A percentile compares a stretch with the other conserved stretches of the same genome.
These are phyloP conservation scores for Nepenthes mirabilis DNA, from an alignment of 148 eudicot genomes.

Conservation along the genomic window DNA sequence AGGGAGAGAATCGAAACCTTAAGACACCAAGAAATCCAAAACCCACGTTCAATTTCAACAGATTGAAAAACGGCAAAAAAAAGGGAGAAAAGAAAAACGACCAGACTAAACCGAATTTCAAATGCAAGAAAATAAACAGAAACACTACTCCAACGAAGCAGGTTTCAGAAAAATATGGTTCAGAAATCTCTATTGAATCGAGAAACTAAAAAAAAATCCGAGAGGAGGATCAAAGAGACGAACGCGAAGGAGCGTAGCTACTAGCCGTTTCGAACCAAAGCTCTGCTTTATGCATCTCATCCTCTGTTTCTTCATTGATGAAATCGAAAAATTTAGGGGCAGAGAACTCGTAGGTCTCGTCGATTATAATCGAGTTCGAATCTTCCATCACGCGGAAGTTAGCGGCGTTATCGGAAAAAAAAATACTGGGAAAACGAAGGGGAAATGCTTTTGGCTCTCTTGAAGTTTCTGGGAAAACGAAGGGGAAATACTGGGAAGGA, in stretches of 20 bases:
- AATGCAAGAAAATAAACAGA: too few species aligned
- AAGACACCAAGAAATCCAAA: too few species aligned
- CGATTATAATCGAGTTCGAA: conserved; percentile 26
- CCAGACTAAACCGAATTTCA: too few species aligned
- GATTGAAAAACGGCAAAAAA: too few species aligned
- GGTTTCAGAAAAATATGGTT: too few species aligned
- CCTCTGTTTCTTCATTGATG: conserved; percentile 51
- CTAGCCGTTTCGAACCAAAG: conserved; percentile 69
- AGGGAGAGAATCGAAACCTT: too few species aligned
- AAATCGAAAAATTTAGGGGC: conserved; percentile 80
- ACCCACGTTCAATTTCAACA: too few species aligned
- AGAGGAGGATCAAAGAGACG: conserved; percentile 9
- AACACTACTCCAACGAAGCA: too few species aligned
- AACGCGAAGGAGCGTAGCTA: conserved; percentile 81
- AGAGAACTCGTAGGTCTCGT: conserved; percentile 63
- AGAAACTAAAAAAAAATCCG: neutral
- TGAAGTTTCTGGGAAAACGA: too few species aligned
- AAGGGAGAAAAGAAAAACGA: too few species aligned
- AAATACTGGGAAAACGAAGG: neutral
- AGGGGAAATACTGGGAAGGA: too few species aligned
- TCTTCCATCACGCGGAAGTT: conserved; percentile 20
- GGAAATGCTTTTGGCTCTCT: neutral
- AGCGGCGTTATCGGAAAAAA: neutral
- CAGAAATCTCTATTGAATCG: too few species aligned
- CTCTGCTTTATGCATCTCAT: conserved; percentile 46